Conservation (phyloP, 176 grass and related monocot species). For the Miscanthus lutarioriparius region DNA sequence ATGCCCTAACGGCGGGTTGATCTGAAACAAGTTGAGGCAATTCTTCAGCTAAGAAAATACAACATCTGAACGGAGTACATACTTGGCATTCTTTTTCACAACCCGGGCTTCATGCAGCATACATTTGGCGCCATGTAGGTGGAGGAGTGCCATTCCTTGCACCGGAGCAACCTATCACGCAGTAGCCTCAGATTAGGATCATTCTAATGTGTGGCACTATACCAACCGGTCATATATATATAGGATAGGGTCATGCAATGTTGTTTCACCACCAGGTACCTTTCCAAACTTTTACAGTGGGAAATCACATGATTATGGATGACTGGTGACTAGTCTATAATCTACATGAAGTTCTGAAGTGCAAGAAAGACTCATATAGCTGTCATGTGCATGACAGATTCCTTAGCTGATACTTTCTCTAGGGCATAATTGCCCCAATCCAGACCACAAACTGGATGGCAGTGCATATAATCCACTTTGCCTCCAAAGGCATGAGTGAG, state of each 20-base stretch:
- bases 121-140: conserved; percentile 87
- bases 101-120: conserved; percentile 93
- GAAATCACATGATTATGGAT: neutral
- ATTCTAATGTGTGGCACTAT: neutral
- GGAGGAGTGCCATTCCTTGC: conserved; percentile 85
- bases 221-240: neutral
- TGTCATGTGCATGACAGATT: neutral
- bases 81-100: conserved; percentile 81
- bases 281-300: neutral
- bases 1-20: neutral
- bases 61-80: conserved; percentile 86
- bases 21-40: neutral
- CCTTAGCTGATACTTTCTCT: neutral
- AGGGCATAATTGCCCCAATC: neutral
- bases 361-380: neutral
- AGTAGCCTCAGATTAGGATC: conserved; percentile 24
- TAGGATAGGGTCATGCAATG: neutral
- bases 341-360: neutral
- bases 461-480: neutral
- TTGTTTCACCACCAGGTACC: neutral
- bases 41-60: conserved; percentile 56
- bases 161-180: conserved; percentile 68
- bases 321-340: neutral
- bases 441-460: neutral
- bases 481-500: neutral